These are phyloP conservation scores for Leucosporidium scottii DNA, from an alignment of 768 basidiomycete genomes.

Conservation along the genomic window DNA sequence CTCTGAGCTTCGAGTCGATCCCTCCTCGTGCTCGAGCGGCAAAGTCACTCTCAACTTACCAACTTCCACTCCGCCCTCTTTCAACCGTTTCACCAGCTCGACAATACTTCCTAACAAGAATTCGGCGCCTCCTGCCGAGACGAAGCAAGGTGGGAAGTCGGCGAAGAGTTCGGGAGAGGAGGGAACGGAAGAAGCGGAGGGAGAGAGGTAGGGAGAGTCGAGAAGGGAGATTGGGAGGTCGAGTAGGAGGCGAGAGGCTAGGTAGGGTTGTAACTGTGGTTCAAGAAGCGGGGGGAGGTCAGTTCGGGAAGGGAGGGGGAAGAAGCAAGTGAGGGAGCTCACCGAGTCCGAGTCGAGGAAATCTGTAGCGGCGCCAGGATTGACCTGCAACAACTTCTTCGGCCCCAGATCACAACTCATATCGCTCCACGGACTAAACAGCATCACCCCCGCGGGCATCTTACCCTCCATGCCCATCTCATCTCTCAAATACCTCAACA, in stretches of 20 bases:
- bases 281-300: not conserved
- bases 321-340: not conserved
- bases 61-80: not conserved
- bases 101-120: not conserved
- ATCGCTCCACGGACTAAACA: not conserved
- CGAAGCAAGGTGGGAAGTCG: not conserved
- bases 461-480: not conserved
- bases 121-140: not conserved
- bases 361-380: not conserved
- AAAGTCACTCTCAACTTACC: too few species aligned
- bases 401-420: not conserved
- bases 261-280: conserved; percentile 6
- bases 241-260: not conserved
- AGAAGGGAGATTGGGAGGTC: conserved; percentile 1
- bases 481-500: conserved; percentile 1
- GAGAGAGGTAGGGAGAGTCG: conserved; percentile 8
- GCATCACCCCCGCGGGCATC: not conserved
- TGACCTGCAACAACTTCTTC: not conserved
- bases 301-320: not conserved
- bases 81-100: not conserved
- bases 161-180: not conserved
- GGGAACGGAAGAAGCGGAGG: not conserved
- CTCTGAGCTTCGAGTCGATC: too few species aligned
- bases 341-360: not conserved
- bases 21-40: too few species aligned